Evolutionary conservation across 1,284 basidiomycete genomes (phyloP), one percentile per base, ranked within the genome.

Genomic region (Cutaneotrichosporon dermatis): DNA sequence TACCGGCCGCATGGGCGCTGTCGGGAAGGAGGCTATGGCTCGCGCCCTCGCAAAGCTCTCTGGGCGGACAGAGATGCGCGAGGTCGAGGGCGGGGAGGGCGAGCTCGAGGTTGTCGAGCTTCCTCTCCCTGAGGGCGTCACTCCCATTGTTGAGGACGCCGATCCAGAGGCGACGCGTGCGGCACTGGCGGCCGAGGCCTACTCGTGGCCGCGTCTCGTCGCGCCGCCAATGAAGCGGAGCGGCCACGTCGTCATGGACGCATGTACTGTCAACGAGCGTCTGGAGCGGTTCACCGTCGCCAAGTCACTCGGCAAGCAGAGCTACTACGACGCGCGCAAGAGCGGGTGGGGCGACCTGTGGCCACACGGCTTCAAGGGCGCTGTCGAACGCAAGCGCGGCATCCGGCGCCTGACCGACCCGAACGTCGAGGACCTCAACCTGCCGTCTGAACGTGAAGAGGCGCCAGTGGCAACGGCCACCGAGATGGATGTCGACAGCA

Each of bases 311-410:
- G 94, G 94, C 7, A 94, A 92, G 74, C 94, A 98, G 72, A 83
- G 86, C 0, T 99, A 88, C 73, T 93, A 98, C 70, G 96, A 99
- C 74, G 93, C 94, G 1, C 86, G 95, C 50, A 98, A 98, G 78
- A 85, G 89, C 0, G 80, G 79, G 25, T 97, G 94, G 92, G 96
- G 96, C 10, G 96, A 99, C 75, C 81, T 92, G 10, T 98, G 96
- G 78, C 95, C 96, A 4, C 93, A 98, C 74, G 78, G 81, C 15
- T 83, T 89, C 4, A 90, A 90, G 74, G 88, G 88, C 70, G 74
- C 80, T 16, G 84, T 88, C 59, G 83, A 86, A 67, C 86, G 88
- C 12, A 64, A 58, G 8, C 68, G 78, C 41, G 77, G 77, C 2
- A 61, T 79, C 15, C 66, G 69, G 54, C 64, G 65, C 9, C 63